Percentiles rank a stretch among this genome's conserved stretches.
Evolutionary conservation across 169 alveolate species (phyloP).

Genomic region (Plasmodium knowlesi): DNA sequence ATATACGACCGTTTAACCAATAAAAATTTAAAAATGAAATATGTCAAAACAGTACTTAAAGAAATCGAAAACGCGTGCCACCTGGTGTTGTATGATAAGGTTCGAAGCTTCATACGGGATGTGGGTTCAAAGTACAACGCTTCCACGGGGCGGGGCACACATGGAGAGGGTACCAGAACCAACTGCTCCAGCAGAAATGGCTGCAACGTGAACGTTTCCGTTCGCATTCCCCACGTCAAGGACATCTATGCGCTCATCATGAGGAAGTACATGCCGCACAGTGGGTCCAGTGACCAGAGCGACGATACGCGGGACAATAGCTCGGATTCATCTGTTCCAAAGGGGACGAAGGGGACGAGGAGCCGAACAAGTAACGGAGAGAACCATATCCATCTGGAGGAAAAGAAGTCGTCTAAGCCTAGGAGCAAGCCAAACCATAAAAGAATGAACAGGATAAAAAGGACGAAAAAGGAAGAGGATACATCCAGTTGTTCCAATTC

Average conservation of each 20-base stretch:
- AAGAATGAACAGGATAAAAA: too few relatives aligned
- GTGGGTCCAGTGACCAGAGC: neutral
- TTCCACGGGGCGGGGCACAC: neutral
- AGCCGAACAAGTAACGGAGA: neutral
- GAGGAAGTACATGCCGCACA: neutral
- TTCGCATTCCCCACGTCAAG: neutral
- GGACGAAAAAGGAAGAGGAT: neutral
- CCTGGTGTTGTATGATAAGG: conserved; percentile 34
- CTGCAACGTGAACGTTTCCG: neutral
- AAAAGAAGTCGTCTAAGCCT: neutral
- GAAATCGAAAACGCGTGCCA: conserved; percentile 71
- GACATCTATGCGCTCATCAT: neutral
- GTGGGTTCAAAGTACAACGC: conserved; percentile 18
- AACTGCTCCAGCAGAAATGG: neutral
- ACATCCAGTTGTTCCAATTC: neutral
- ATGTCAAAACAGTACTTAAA: conserved; percentile 51
- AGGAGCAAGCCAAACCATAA: neutral
- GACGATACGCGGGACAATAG: neutral
- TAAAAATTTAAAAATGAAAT: conserved; percentile 34
- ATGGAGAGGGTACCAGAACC: neutral
- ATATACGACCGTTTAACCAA: conserved; percentile 30
- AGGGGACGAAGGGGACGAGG: neutral
- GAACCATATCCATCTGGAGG: neutral
- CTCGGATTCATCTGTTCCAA: neutral
- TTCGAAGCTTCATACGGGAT: conserved; percentile 24